phyloP scores from a whole-genome alignment of 257 asterid genomes.

The Echium plantagineum region DNA sequence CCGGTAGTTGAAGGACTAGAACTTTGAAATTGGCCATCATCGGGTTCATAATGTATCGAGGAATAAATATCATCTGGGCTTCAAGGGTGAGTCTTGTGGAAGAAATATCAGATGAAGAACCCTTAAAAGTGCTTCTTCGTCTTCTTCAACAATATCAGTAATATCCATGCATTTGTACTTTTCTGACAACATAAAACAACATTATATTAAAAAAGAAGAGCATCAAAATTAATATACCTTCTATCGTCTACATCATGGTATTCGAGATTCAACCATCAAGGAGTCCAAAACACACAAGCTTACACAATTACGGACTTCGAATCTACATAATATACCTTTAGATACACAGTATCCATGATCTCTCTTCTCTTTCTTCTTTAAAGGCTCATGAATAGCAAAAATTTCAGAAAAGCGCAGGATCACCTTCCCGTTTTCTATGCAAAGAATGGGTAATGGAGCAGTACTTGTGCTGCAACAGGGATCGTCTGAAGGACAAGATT shows the following conservation, averaged over 20 bases:
- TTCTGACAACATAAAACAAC: constrained; percentile 32
- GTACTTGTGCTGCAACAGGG: constrained; percentile 35
- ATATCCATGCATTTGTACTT: constrained; percentile 50
- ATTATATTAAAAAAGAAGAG: neutral
- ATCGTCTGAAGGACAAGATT: constrained; percentile 37
- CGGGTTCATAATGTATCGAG: constrained; percentile 30
- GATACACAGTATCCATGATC: constrained; percentile 44
- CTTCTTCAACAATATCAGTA: constrained; percentile 72
- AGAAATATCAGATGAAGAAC: constrained; percentile 50
- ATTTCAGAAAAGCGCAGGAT: constrained; percentile 89
- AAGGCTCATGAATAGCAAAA: constrained; percentile 69
- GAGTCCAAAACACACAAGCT: no score
- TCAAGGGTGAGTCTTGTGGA: constrained; percentile 34
- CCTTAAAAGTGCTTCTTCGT: constrained; percentile 69
- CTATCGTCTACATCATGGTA: neutral
- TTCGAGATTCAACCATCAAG: neutral
- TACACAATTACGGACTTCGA: neutral
- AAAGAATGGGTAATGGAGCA: constrained; percentile 78
- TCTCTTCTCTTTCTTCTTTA: constrained; percentile 53
- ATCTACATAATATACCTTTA: constrained; percentile 40
- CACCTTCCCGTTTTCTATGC: constrained; percentile 71
- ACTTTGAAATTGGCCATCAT: constrained; percentile 32
- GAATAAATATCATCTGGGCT: constrained; percentile 23
- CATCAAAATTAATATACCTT: neutral
- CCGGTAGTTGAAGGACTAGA: constrained; percentile 24